A percentile compares a stretch with the other conserved stretches of the same genome.
Conservation (phyloP, 2,329 filamentous ascomycete genomes). For the Pseudogymnoascus sp. region DNA sequence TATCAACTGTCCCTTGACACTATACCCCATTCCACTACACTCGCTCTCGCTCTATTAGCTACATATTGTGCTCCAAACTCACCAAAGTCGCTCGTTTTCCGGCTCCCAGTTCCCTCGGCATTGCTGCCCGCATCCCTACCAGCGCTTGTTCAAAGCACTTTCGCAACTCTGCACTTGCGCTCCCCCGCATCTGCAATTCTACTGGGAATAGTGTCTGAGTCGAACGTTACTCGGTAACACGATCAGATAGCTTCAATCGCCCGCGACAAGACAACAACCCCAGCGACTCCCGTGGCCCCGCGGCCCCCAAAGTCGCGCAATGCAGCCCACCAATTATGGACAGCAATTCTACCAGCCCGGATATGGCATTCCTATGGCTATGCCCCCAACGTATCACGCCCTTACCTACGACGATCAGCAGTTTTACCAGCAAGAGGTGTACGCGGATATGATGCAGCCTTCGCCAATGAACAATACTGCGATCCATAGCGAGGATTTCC, state of each 20-base stretch:
- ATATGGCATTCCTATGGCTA: neutral
- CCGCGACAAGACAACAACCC: neutral
- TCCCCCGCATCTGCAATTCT: neutral
- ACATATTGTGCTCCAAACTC: neutral
- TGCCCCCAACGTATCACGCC: neutral
- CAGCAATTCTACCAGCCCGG: neutral
- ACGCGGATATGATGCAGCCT: constrained; percentile 6
- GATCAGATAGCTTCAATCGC: neutral
- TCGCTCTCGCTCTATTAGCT: neutral
- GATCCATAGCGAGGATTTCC: constrained; percentile 4
- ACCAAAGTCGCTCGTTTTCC: neutral
- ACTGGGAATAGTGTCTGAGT: neutral
- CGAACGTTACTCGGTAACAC: neutral
- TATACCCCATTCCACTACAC: neutral
- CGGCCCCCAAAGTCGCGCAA: neutral
- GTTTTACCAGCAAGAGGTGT: neutral
- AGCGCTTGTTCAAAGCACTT: neutral
- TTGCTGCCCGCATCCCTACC: neutral
- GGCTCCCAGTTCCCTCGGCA: neutral
- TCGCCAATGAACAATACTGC: neutral
- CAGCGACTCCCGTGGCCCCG: neutral
- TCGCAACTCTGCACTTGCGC: neutral
- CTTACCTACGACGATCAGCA: neutral
- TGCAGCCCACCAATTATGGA: neutral
- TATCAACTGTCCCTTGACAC: neutral